These are phyloP conservation scores for Pseudocercospora eumusae DNA, from an alignment of 2,329 filamentous ascomycete species.

Conservation along the genomic window DNA sequence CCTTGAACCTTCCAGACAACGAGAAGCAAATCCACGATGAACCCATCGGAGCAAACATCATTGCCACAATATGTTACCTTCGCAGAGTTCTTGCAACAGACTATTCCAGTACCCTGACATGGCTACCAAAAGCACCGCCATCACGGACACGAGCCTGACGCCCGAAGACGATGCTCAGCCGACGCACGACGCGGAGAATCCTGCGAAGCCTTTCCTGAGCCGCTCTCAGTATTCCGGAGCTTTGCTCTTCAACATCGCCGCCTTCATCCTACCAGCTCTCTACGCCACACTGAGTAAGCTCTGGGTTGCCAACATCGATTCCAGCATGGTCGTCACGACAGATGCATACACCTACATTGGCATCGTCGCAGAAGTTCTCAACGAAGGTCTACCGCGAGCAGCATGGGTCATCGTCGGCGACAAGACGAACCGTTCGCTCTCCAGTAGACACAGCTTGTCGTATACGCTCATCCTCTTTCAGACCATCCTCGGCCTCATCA, in stretches of 20 bases:
- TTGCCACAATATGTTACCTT: no score
- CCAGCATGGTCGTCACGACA: slow-evolving; percentile 62
- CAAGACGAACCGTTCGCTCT: slow-evolving; percentile 54
- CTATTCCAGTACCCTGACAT: not conserved
- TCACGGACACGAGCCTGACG: not conserved
- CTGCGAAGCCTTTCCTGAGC: slow-evolving; percentile 15
- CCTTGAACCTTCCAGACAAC: not conserved
- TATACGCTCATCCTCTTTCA: slow-evolving; percentile 62
- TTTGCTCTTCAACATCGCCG: slow-evolving; percentile 62
- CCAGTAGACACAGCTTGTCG: slow-evolving; percentile 59
- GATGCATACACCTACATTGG: slow-evolving; percentile 71
- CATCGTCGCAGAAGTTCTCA: slow-evolving; percentile 67
- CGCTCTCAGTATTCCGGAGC: slow-evolving; percentile 54
- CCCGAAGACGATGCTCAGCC: not conserved
- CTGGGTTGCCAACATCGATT: slow-evolving; percentile 69
- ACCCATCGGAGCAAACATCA: not conserved
- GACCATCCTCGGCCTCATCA: slow-evolving; percentile 56
- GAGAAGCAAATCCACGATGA: not conserved
- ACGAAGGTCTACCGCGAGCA: slow-evolving; percentile 69
- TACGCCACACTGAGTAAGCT: slow-evolving; percentile 69
- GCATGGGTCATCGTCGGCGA: slow-evolving; percentile 71
- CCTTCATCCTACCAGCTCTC: slow-evolving; percentile 67
- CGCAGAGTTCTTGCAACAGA: not conserved
- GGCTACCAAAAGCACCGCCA: not conserved
- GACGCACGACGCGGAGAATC: not conserved